Evolutionary conservation across 2,329 filamentous ascomycete species (phyloP).

Genomic region (Fusarium sp.): DNA sequence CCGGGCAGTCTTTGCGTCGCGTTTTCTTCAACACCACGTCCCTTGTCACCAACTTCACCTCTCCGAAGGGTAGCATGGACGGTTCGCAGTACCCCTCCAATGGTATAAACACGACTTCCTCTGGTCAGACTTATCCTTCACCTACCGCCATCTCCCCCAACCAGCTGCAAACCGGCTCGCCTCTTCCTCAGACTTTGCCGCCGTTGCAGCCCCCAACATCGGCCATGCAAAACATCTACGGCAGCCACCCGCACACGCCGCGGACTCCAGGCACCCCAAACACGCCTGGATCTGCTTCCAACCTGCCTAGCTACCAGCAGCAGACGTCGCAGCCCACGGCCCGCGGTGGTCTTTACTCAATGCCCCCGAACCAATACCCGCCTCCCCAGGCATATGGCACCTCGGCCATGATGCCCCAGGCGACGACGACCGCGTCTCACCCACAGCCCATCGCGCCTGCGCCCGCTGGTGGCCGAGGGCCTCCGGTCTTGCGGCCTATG

Average conservation of each 20-base stretch:
- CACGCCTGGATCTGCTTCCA: constrained; percentile 63
- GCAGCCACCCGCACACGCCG: constrained; percentile 67
- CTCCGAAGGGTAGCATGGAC: constrained; percentile 59
- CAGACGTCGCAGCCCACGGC: constrained; percentile 58
- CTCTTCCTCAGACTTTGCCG: constrained; percentile 62
- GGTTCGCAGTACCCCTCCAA: constrained; percentile 62
- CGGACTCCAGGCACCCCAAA: constrained; percentile 69
- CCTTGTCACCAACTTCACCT: constrained; percentile 44
- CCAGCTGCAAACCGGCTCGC: constrained; percentile 58
- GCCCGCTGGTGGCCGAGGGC: constrained; percentile 63
- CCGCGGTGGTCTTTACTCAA: constrained; percentile 60
- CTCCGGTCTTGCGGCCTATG: constrained; percentile 72
- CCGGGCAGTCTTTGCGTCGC: constrained; percentile 37
- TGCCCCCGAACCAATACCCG: constrained; percentile 64
- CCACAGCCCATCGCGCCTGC: constrained; percentile 80
- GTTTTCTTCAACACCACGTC: constrained; percentile 39
- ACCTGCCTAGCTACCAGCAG: constrained; percentile 63
- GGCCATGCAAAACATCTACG: constrained; percentile 58
- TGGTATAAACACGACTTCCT: constrained; percentile 62
- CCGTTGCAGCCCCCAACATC: constrained; percentile 60
- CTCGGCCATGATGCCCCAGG: constrained; percentile 70
- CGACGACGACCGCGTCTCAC: constrained; percentile 71
- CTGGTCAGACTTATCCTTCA: constrained; percentile 59
- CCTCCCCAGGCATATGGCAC: constrained; percentile 63
- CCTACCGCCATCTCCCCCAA: constrained; percentile 61